Base-by-base conservation (phyloP, 768 basidiomycete genomes). In the Boletus pseudo-olivaceus region DNA sequence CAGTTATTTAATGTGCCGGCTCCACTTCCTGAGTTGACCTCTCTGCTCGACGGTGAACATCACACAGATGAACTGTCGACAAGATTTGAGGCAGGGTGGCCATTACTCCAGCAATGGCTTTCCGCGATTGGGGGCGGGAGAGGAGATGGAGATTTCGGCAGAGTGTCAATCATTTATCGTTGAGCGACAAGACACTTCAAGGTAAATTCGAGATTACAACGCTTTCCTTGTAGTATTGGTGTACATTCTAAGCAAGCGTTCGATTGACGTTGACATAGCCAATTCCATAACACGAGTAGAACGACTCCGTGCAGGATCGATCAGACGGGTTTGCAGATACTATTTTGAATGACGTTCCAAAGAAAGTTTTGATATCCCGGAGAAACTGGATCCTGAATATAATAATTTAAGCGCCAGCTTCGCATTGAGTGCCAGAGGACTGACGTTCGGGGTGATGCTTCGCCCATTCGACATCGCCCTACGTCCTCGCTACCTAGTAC, bases 401-500 rank as follows among this genome's bases (percentile, higher is more conserved):
- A 38, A 30, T n/a, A 38, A 51, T 49, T 49, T 63, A 23, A 59
- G 52, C 6, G 26, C 27, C 27, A 42, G 35, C 30, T 26, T 52
- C 39, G 23, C 7, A 23, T n/a, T 9, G 32, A 35, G 33, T 35
- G 33, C 20, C 12, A 49, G 64, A n/a, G 42, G 32, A 81, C 90
- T 70, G 56, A 90, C 90, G 90, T 91, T 69, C 90, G 80, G 15
- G 82, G 72, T 11, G 90, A 93, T 17, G 93, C 84, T 62, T 88
- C 85, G 5, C 88, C 84, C 83, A 98, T 88, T 53, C 83, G 77
- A 73, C 90, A 93, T 56, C 89, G 83, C 1, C 93, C 92, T 0
- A 98, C 93, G 67, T 99, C 97, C 67, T 98, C 97, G 56, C 92
- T 95, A 9, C 97, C 97, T n/a, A 98, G 76, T 4, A 90, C 87